phyloP scores from a whole-genome alignment of 2,329 filamentous ascomycete genomes.

The Xylaria sp. region DNA sequence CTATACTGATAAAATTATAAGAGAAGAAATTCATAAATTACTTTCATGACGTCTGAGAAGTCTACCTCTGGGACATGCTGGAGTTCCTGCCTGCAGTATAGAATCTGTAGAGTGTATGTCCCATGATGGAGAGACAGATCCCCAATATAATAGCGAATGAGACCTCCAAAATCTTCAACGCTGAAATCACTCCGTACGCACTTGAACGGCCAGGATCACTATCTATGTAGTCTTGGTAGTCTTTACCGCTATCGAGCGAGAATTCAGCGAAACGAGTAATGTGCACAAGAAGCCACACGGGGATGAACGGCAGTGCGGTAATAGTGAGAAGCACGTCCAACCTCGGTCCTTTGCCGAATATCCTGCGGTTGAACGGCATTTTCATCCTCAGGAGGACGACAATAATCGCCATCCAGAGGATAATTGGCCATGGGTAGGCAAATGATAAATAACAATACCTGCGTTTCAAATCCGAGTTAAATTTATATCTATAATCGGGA shows the following conservation, averaged over 20 bases:
- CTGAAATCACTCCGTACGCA: conserved; percentile 1
- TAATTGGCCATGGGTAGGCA: conserved; percentile 14
- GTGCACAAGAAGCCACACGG: conserved; percentile 14
- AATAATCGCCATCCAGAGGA: conserved; percentile 1
- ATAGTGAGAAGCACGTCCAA: conserved; percentile 18
- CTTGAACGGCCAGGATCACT: conserved; percentile 8
- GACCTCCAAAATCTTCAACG: conserved; percentile 13
- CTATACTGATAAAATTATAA: not conserved
- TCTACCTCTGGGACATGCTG: not conserved
- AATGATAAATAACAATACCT: conserved; percentile 23
- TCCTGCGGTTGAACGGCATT: conserved; percentile 19
- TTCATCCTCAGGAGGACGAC: conserved; percentile 11
- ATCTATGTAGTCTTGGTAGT: conserved; percentile 17
- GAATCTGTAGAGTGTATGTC: conserved; percentile 9
- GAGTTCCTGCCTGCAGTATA: not conserved
- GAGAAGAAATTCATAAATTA: not conserved
- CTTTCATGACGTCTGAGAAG: not conserved
- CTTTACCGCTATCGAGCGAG: conserved; percentile 3
- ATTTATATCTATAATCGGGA: not conserved
- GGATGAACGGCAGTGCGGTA: conserved; percentile 6
- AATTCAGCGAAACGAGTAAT: conserved; percentile 17
- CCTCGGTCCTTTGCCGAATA: conserved; percentile 17
- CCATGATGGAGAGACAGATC: not conserved
- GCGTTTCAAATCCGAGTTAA: not conserved
- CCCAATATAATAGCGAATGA: conserved; percentile 13